Evolutionary conservation across 495 filamentous ascomycete species (phyloP), one percentile per base, ranked within the genome.

Genomic region (Neurospora sp.): DNA sequence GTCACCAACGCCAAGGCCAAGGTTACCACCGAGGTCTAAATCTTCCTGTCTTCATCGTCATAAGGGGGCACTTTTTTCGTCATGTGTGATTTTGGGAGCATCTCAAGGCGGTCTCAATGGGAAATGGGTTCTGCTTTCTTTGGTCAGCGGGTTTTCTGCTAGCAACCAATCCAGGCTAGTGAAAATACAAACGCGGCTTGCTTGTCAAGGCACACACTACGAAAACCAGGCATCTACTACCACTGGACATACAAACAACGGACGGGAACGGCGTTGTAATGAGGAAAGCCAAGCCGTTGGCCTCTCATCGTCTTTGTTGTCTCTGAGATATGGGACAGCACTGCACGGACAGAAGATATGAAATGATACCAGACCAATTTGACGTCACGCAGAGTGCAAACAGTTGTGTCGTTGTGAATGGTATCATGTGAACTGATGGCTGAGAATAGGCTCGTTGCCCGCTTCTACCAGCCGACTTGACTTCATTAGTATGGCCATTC

Each of bases 1-100:
- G 94, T 99, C 83, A 99, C 96, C 83, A 99, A 99, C 88, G 85
- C 94, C 83, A 97, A 97, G 91, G 96, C 95, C 80, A 94, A 93
- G 88, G 93, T 99, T 82, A 96, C 95, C 77, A 96, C 93, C 77
- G 96, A 98, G 89, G 91, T 94, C 80, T 98, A 94, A 90, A 76
- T 68, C 53, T 35, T 45, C 44, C 42, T 59, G 53, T 71, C 70
- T 59, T 71, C 70, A 71, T 71, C 70, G 44, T 71, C 70, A 69
- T 73, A 68, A 74, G 70, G 74, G 78, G 76, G 76, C 72, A 72
- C 78, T 71, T 76, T 76, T 73, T 79, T 78, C 53, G 22, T 65
- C 75, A 69, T 72, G 76, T 78, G 76, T 65, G 53, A 65, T 65
- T 78, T 76, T 78, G 72, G 76, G 78, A 76, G 78, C 78, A 79